A percentile compares a stretch with the other conserved stretches of the same genome.
Conservation (phyloP, 2,329 filamentous ascomycete genomes). For the Scedosporium dehoogii region DNA sequence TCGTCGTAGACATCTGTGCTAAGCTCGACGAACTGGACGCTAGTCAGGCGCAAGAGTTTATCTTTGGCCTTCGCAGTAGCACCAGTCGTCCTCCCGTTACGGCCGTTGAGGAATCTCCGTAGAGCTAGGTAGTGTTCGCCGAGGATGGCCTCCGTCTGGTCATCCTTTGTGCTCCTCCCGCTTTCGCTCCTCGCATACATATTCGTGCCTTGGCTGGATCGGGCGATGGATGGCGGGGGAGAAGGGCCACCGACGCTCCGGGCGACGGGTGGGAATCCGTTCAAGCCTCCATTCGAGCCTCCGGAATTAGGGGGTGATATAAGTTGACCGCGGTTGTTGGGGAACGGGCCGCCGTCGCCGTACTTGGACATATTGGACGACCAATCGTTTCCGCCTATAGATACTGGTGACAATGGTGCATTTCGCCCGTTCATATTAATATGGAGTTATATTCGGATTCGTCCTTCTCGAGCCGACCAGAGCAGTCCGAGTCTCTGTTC, state of each 20-base stretch:
- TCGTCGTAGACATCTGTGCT: conserved; percentile 98
- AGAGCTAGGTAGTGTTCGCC: conserved; percentile 75
- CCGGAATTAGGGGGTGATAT: conserved; percentile 62
- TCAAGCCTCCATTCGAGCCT: conserved; percentile 48
- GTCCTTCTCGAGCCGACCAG: background rate
- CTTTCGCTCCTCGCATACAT: conserved; percentile 59
- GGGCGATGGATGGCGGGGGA: conserved; percentile 77
- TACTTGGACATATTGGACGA: conserved; percentile 57
- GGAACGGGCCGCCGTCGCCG: conserved; percentile 45
- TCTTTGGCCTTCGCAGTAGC: conserved; percentile 66
- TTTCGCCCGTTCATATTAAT: conserved; percentile 57
- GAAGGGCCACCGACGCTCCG: conserved; percentile 56
- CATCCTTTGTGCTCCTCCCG: conserved; percentile 48
- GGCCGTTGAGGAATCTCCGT: conserved; percentile 65
- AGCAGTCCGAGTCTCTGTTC: background rate
- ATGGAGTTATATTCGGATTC: background rate
- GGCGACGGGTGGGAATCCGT: conserved; percentile 46
- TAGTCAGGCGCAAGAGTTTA: conserved; percentile 81
- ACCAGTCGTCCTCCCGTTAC: conserved; percentile 55
- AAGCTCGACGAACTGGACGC: conserved; percentile 92
- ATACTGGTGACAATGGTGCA: conserved; percentile 73
- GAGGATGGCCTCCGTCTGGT: conserved; percentile 54
- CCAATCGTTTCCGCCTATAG: conserved; percentile 77
- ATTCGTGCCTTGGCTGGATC: conserved; percentile 71
- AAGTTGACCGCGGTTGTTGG: conserved; percentile 47